Percentiles rank a stretch among this genome's conserved stretches.
Conservation (phyloP, 2,329 filamentous ascomycete species). For the Colletotrichum trifolii region DNA sequence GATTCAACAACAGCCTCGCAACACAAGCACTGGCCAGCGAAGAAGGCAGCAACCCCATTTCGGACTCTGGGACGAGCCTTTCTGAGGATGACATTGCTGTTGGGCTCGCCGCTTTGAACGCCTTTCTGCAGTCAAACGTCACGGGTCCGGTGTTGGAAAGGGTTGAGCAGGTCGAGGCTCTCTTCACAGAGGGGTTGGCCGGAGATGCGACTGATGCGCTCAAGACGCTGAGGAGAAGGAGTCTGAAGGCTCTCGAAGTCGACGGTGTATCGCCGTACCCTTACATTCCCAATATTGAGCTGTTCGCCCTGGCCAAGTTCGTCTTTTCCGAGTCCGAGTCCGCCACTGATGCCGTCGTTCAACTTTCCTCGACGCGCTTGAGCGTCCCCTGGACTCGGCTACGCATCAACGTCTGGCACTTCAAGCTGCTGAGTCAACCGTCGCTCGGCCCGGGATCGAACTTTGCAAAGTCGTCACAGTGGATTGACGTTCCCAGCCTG, state of each 20-base stretch:
- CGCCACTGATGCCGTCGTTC: slow-evolving; percentile 40
- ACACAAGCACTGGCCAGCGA: slow-evolving; percentile 3
- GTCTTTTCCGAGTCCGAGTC: slow-evolving; percentile 51
- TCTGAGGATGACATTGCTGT: slow-evolving; percentile 55
- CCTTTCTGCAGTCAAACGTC: slow-evolving; percentile 87
- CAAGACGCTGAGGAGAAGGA: slow-evolving; percentile 56
- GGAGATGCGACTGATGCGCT: slow-evolving; percentile 34
- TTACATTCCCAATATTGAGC: slow-evolving; percentile 83
- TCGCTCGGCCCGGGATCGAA: slow-evolving; percentile 64
- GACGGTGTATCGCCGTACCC: slow-evolving; percentile 91
- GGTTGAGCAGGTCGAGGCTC: slow-evolving; percentile 43
- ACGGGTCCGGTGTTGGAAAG: slow-evolving; percentile 81
- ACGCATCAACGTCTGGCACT: slow-evolving; percentile 77
- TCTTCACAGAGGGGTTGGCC: slow-evolving; percentile 51
- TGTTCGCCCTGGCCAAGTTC: slow-evolving; percentile 78
- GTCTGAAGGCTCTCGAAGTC: slow-evolving; percentile 67
- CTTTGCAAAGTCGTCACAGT: slow-evolving; percentile 67
- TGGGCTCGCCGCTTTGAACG: slow-evolving; percentile 76
- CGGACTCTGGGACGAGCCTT: neutral
- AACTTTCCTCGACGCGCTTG: slow-evolving; percentile 51
- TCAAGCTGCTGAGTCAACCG: slow-evolving; percentile 69
- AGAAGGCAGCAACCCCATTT: neutral
- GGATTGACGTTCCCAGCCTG: slow-evolving; percentile 69
- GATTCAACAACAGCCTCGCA: slow-evolving; percentile 12
- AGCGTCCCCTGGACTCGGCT: slow-evolving; percentile 72